These are phyloP conservation scores for Exophiala dermatitidis DNA, from an alignment of 2,329 filamentous ascomycete genomes.

Conservation along the genomic window DNA sequence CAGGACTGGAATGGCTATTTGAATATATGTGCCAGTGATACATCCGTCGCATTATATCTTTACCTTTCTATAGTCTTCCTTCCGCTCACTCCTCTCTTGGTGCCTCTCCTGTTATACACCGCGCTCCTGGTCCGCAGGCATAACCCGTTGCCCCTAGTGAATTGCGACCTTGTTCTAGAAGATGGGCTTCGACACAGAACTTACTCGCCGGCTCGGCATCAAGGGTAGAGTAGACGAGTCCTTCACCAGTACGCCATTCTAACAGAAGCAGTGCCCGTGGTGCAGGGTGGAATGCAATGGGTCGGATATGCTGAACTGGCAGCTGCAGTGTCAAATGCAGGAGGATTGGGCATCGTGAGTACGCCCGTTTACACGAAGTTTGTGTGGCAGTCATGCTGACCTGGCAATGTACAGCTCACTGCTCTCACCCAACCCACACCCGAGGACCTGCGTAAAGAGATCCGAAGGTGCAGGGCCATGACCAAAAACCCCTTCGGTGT, in stretches of 20 bases:
- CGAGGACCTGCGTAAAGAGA: constrained; percentile 87
- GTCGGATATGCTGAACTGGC: constrained; percentile 49
- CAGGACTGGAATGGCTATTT: no score
- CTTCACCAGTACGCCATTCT: not conserved
- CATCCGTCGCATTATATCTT: not conserved
- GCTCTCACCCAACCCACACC: constrained; percentile 83
- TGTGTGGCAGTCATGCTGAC: constrained; percentile 3
- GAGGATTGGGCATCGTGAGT: constrained; percentile 45
- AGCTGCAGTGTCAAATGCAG: constrained; percentile 47
- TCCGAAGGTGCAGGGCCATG: constrained; percentile 73
- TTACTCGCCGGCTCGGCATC: constrained; percentile 55
- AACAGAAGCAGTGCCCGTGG: constrained; percentile 37
- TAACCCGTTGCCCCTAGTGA: not conserved
- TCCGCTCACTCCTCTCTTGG: no score
- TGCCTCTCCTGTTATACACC: no score
- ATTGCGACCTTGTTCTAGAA: not conserved
- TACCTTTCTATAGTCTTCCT: not conserved
- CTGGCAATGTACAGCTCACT: constrained; percentile 36
- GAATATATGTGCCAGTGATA: not conserved
- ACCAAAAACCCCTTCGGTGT: constrained; percentile 65
- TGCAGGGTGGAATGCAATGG: constrained; percentile 52
- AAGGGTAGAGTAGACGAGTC: constrained; percentile 29
- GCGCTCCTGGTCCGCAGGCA: no score
- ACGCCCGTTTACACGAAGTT: not conserved
- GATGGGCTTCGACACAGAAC: constrained; percentile 60